A percentile compares a stretch with the other conserved stretches of the same genome.
These are phyloP conservation scores for Coelastrella sp. DNA, from an alignment of 139 green algal genomes.

Conservation along the genomic window DNA sequence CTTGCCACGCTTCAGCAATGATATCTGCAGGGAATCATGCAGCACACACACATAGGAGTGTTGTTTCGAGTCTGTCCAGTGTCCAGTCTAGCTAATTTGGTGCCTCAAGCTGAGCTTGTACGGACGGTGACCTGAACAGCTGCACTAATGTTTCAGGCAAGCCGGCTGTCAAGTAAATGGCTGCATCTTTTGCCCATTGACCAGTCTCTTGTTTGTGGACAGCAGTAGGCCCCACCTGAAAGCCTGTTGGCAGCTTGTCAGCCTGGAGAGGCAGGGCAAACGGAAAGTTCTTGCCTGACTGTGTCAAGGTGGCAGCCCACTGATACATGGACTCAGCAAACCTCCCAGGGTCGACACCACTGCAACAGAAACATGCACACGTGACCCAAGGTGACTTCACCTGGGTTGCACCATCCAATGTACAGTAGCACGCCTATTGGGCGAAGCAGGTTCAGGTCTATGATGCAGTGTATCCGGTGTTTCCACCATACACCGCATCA, in stretches of 20 bases:
- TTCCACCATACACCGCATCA: too few relatives aligned
- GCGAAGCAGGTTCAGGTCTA: too few relatives aligned
- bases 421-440: not conserved
- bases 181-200: too few relatives aligned
- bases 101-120: too few relatives aligned
- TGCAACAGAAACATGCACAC: constrained; percentile 12
- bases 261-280: constrained; percentile 55
- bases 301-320: constrained; percentile 58
- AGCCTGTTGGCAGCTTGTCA: constrained; percentile 44
- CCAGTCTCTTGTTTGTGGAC: too few relatives aligned
- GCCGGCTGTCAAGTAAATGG: too few relatives aligned
- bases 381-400: too few relatives aligned
- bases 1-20: constrained; percentile 3
- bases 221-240: constrained; percentile 10
- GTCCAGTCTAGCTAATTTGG: too few relatives aligned
- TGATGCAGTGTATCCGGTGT: too few relatives aligned
- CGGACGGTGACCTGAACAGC: too few relatives aligned
- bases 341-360: not conserved
- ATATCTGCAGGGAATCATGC: constrained; percentile 22
- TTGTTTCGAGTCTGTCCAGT: too few relatives aligned
- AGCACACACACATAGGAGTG: not conserved
- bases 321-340: constrained; percentile 46
- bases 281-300: constrained; percentile 50
- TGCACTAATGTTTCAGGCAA: too few relatives aligned
- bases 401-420: not conserved